A percentile compares a stretch with the other conserved stretches of the same genome.
These are phyloP conservation scores for Komagataella ulmi DNA, from an alignment of 805 yeast genomes.

Conservation along the genomic window DNA sequence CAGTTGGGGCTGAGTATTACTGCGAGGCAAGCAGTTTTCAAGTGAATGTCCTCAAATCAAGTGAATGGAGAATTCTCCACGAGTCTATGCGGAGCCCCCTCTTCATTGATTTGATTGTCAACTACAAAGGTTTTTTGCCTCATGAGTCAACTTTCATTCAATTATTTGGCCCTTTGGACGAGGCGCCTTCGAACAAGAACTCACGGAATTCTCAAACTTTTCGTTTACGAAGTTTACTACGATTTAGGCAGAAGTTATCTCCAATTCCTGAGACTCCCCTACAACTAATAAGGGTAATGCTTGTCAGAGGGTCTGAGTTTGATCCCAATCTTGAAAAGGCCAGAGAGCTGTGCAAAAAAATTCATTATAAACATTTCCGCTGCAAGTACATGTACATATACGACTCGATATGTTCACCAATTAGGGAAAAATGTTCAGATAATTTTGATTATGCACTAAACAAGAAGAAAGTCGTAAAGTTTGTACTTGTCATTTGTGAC, in stretches of 20 bases:
- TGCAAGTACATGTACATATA: constrained; percentile 23
- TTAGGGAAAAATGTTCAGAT: constrained; percentile 1
- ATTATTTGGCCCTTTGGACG: background rate
- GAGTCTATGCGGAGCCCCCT: constrained; percentile 21
- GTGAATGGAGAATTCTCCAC: constrained; percentile 30
- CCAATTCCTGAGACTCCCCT: background rate
- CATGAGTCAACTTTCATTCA: background rate
- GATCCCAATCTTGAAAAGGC: background rate
- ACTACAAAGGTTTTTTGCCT: constrained; percentile 15
- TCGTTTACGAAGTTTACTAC: background rate
- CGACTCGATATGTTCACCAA: constrained; percentile 17
- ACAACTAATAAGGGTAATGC: background rate
- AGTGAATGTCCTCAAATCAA: constrained; percentile 25
- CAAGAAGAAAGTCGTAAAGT: constrained; percentile 22
- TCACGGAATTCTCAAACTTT: background rate
- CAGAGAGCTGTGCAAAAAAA: constrained; percentile 7
- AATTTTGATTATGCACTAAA: constrained; percentile 21
- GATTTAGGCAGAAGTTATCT: background rate
- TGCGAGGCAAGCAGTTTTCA: constrained; percentile 23
- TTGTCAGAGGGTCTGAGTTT: background rate
- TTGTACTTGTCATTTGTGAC: constrained; percentile 27
- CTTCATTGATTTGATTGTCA: constrained; percentile 26
- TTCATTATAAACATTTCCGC: constrained; percentile 20
- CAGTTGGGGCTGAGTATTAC: constrained; percentile 14
- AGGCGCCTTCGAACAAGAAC: background rate